Evolutionary conservation across 2,329 filamentous ascomycete species (phyloP).

Genomic region (Fusarium sp.): DNA sequence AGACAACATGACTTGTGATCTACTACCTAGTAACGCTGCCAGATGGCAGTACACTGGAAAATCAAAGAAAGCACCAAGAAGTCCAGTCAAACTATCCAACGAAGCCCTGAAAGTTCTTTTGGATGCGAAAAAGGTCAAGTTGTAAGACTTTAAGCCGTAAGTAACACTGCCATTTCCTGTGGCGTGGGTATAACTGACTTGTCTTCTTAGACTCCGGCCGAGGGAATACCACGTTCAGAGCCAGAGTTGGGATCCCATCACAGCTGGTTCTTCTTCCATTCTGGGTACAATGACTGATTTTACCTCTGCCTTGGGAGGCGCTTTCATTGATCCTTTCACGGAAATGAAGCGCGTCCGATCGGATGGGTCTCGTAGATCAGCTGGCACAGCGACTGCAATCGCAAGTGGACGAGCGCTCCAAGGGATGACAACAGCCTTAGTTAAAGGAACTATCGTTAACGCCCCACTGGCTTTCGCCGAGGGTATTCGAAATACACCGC

Average conservation of each 20-base stretch:
- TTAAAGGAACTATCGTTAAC: background rate
- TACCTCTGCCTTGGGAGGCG: background rate
- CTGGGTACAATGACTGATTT: constrained; percentile 7
- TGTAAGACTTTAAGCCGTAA: constrained; percentile 1
- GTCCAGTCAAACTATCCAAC: background rate
- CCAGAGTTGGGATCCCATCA: constrained; percentile 6
- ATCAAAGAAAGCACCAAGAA: background rate
- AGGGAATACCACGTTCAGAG: background rate
- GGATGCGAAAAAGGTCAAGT: background rate
- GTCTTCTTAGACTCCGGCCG: background rate
- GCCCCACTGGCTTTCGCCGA: background rate
- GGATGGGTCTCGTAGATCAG: background rate
- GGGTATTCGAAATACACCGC: background rate
- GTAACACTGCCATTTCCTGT: background rate
- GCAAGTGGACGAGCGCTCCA: background rate
- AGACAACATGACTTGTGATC: background rate
- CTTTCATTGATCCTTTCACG: constrained; percentile 9
- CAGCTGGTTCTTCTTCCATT: background rate
- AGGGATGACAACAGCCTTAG: background rate
- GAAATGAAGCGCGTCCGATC: background rate
- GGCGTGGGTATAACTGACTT: too few relatives aligned
- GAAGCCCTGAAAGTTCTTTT: background rate
- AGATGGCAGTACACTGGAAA: background rate
- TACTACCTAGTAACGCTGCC: background rate
- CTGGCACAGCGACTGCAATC: background rate